phyloP scores from a whole-genome alignment of 352 stramenopile genomes.

The Pythium aristosporum region DNA sequence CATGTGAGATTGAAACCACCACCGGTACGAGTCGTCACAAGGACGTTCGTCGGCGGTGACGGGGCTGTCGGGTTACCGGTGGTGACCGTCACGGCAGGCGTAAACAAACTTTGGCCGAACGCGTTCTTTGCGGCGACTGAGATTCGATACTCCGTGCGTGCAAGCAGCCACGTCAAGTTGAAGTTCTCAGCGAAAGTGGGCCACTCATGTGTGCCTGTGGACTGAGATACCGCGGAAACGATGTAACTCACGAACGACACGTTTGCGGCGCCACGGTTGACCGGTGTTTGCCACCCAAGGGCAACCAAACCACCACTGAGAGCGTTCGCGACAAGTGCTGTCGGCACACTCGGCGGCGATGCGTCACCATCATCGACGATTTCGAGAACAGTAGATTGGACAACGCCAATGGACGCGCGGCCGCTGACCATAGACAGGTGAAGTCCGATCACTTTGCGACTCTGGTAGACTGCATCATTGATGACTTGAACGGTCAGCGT shows the following conservation, averaged over 20 bases:
- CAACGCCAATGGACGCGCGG: conserved; percentile 25
- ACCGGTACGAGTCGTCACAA: conserved; percentile 35
- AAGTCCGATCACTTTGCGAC: conserved; percentile 39
- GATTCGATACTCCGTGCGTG: conserved; percentile 34
- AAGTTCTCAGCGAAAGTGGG: conserved; percentile 19
- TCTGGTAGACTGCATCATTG: conserved; percentile 48
- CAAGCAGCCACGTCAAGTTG: conserved; percentile 28
- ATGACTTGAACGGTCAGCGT: conserved; percentile 31
- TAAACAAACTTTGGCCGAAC: conserved; percentile 23
- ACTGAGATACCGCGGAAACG: conserved; percentile 25
- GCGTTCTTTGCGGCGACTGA: conserved; percentile 33
- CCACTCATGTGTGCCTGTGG: conserved; percentile 16
- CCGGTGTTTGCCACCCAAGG: conserved; percentile 33
- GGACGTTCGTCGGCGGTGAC: conserved; percentile 24
- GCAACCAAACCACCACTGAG: conserved; percentile 35
- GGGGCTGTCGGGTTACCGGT: conserved; percentile 34
- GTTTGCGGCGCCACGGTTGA: conserved; percentile 35
- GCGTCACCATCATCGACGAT: conserved; percentile 56
- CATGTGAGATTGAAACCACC: conserved; percentile 47
- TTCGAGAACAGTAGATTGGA: conserved; percentile 25
- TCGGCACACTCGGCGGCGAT: conserved; percentile 34
- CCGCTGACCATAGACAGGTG: conserved; percentile 28
- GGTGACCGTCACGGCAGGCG: conserved; percentile 15
- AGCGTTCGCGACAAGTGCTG: conserved; percentile 10
- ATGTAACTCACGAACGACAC: conserved; percentile 33